Base-by-base conservation (phyloP, 768 basidiomycete genomes). In the Pleurotus sapidus region DNA sequence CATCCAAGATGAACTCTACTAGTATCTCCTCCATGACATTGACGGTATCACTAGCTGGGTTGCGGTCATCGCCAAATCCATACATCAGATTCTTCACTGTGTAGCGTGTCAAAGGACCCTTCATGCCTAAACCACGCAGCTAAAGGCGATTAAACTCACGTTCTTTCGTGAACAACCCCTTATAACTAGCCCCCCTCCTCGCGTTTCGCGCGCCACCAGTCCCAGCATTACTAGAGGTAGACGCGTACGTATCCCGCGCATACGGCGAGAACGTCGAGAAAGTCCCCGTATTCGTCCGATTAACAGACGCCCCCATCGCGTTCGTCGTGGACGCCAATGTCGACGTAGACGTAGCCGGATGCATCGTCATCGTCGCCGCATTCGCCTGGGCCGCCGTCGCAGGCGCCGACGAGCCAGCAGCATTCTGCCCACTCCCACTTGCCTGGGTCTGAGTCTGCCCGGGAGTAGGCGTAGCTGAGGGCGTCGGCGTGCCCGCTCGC, bases 1-100 rank as follows among this genome's bases (percentile, higher is more conserved):
- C 81, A 64, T 97, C 94, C 30, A 87, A 84, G 62, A 97, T 91
- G 61, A 91, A 95, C 69, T 95, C 93, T 43, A 94, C 83, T 50
- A 96, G 74, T 54, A 96, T 93, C 67, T 96, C 93, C 67, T 96
- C 93, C 91, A 96, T 91, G 39, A 95, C 89, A 61, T 84, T 88
- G 24, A 95, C 90, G 0, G 91, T 90, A 64, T 97, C 94, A 39
- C 83, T 88, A 2, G 92, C 88, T 0, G 93, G 91, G 62, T 92
- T 90, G 14, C 89, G 80, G 67, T 93, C 93, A 68, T 97, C 94
- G 9, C 94, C 94, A 70, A 96, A 97, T 25, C 91, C 93, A 66
- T 93, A 95, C 93, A 94, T 93, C 50, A 95, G 74, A 59, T 81
- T 90, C 63, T 87, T 85, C 58, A 95, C 93, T 93, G 63, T 61